Percentiles rank a stretch among this genome's conserved stretches.
These are phyloP conservation scores for Prinsepia uniflora DNA, from an alignment of 306 rosid species.

Conservation along the genomic window DNA sequence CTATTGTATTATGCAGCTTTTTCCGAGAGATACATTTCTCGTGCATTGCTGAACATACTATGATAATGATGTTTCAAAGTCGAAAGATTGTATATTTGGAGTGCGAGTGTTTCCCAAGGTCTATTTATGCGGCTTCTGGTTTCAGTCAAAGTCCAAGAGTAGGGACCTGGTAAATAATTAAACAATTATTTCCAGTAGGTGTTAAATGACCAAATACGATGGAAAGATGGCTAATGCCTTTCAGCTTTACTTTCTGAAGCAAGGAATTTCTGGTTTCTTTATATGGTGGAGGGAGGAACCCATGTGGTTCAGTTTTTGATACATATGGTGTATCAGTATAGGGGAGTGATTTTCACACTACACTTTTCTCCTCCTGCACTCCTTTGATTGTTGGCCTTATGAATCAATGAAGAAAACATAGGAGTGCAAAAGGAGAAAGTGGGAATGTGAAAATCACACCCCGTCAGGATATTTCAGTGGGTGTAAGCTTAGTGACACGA, in stretches of 20 bases:
- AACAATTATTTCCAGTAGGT: neutral
- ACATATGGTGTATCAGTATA: no score
- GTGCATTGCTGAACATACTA: conserved; percentile 2
- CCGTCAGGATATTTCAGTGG: neutral
- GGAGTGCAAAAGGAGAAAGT: no score
- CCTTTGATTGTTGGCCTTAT: no score
- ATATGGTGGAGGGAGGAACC: no score
- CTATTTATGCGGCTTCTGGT: neutral
- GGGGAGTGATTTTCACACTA: no score
- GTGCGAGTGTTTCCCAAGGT: neutral
- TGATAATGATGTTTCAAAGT: neutral
- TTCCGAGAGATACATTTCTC: neutral
- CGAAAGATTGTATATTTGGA: neutral
- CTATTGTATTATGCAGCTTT: neutral
- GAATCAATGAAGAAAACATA: no score
- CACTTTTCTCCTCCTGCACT: no score
- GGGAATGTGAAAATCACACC: neutral
- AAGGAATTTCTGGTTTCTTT: neutral
- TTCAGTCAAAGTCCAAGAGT: neutral
- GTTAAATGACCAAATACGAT: neutral
- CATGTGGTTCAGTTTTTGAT: no score
- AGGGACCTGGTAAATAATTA: neutral
- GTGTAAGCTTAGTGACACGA: neutral
- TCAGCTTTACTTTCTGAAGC: neutral
- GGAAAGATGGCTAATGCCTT: neutral